Percentiles rank a stretch among this genome's conserved stretches.
These are phyloP conservation scores for Tetrastigma voinierianum DNA, from an alignment of 164 flowering plant species.

Conservation along the genomic window DNA sequence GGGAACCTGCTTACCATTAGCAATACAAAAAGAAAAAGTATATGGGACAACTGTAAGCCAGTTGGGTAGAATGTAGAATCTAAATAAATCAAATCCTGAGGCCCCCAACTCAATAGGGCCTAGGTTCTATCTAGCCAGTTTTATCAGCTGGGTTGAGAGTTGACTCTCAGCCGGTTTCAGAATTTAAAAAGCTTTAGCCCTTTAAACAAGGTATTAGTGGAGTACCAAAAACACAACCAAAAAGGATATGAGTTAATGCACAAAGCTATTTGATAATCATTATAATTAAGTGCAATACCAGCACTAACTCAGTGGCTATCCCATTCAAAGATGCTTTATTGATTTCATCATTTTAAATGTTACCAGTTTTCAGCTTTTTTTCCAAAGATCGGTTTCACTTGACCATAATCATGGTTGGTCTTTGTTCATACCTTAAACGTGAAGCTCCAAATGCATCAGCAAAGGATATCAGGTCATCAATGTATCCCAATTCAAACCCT, in stretches of 20 bases:
- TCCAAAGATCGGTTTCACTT: background rate
- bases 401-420: background rate
- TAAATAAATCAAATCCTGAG: too few species aligned
- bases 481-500: conserved; percentile 62
- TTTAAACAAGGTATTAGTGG: background rate
- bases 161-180: too few species aligned
- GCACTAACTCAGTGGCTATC: background rate
- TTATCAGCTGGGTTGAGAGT: too few species aligned
- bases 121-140: too few species aligned
- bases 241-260: background rate
- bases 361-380: background rate
- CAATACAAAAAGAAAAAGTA: too few species aligned
- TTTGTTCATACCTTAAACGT: conserved; percentile 66
- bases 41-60: too few species aligned
- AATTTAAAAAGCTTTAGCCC: background rate
- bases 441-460: conserved; percentile 86
- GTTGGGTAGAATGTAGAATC: too few species aligned
- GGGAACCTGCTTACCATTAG: too few species aligned
- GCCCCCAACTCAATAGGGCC: too few species aligned
- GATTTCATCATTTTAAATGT: background rate
- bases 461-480: conserved; percentile 72
- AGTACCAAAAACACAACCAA: background rate
- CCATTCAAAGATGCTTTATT: background rate
- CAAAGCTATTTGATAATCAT: background rate
- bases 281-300: background rate